Percentiles rank a stretch among this genome's conserved stretches.
Conservation (phyloP, 352 stramenopile genomes). For the Globisporangium paddicum region DNA sequence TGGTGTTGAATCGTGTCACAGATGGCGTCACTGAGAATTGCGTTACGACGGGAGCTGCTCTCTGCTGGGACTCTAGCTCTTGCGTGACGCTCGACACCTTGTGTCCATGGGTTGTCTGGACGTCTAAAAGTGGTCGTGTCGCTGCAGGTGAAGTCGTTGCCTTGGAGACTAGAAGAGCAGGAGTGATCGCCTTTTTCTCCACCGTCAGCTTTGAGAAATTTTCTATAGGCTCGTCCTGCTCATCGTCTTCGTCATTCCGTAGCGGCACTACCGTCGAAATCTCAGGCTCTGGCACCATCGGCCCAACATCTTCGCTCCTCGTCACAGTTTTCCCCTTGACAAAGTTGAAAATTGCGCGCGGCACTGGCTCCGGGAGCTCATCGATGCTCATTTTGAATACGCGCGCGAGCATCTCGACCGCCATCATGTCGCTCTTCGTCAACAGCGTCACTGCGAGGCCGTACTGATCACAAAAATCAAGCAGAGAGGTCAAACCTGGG, state of each 20-base stretch:
- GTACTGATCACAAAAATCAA: conserved; percentile 12
- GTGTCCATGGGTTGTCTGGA: neutral
- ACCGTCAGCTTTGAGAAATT: neutral
- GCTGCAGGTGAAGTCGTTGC: neutral
- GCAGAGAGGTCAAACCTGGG: neutral
- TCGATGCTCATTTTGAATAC: conserved; percentile 70
- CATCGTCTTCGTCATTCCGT: neutral
- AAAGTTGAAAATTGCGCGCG: conserved; percentile 35
- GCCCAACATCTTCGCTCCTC: conserved; percentile 11
- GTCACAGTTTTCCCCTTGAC: neutral
- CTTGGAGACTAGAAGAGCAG: neutral
- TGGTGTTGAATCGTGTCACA: neutral
- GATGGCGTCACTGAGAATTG: neutral
- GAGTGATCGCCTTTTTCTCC: neutral
- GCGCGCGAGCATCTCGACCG: conserved; percentile 46
- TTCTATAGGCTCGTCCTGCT: neutral
- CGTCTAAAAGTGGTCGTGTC: neutral
- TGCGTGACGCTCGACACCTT: neutral
- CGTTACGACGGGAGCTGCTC: neutral
- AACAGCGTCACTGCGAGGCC: conserved; percentile 72
- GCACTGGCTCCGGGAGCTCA: conserved; percentile 39
- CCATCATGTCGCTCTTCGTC: conserved; percentile 35
- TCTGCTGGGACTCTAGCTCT: neutral
- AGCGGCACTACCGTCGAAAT: neutral
- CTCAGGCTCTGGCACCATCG: neutral